A percentile compares a stretch with the other conserved stretches of the same genome.
These are phyloP conservation scores for Helicostylum pulchrum DNA, from an alignment of 192 early-diverging fungal species.

Conservation along the genomic window DNA sequence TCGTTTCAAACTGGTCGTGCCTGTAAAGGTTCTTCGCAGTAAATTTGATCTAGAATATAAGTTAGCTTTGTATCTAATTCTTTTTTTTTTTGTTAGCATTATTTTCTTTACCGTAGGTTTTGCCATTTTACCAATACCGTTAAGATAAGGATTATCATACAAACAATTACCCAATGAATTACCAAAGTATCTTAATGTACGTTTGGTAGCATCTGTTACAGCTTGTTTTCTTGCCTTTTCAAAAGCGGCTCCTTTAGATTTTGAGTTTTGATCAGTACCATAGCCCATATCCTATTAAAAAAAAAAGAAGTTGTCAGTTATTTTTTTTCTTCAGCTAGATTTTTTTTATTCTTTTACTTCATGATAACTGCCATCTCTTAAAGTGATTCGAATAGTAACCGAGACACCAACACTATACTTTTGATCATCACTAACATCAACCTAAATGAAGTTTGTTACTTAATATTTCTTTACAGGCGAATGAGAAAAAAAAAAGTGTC, in stretches of 20 bases:
- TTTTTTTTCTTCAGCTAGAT: neutral
- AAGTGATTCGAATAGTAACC: slow-evolving; percentile 73
- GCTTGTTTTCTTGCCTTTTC: slow-evolving; percentile 94
- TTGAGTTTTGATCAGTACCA: slow-evolving; percentile 74
- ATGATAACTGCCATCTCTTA: slow-evolving; percentile 84
- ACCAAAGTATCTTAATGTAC: slow-evolving; percentile 85
- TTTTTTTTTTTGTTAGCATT: neutral
- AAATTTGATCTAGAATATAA: slow-evolving; percentile 11
- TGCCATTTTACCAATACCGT: slow-evolving; percentile 79
- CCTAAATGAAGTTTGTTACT: slow-evolving; percentile 1
- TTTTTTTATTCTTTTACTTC: slow-evolving; percentile 58
- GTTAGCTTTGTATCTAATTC: neutral
- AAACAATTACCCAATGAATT: slow-evolving; percentile 18
- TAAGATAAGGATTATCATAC: slow-evolving; percentile 45
- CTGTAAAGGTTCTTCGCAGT: neutral
- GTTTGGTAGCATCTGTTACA: slow-evolving; percentile 83
- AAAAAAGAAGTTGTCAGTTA: neutral
- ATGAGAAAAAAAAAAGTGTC: slow-evolving; percentile 6
- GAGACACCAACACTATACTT: slow-evolving; percentile 67
- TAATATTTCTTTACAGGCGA: neutral
- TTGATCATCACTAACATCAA: slow-evolving; percentile 49
- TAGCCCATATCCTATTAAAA: slow-evolving; percentile 79
- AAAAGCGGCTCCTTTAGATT: slow-evolving; percentile 73
- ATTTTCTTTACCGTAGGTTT: slow-evolving; percentile 54
- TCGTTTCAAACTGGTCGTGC: slow-evolving; percentile 6